phyloP scores from a whole-genome alignment of 495 filamentous ascomycete species.

The Podospora tetraspora region DNA sequence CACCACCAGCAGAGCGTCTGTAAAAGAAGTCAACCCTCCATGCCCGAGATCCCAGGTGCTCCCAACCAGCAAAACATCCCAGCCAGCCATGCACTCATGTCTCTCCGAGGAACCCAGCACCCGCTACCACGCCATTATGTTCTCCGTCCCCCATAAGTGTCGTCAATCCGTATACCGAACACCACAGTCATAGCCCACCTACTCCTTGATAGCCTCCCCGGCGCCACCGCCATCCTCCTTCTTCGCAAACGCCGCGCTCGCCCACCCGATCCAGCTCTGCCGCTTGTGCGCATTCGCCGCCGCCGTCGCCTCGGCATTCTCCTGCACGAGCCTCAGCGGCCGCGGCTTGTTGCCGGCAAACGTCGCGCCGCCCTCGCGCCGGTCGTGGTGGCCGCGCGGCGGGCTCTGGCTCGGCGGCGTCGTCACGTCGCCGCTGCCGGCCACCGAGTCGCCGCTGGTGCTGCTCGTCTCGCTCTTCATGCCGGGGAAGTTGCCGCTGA shows the following conservation, averaged over 20 bases:
- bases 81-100: neutral
- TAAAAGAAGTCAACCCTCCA: neutral
- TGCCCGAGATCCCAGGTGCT: neutral
- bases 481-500: slow-evolving; percentile 51
- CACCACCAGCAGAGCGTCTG: neutral
- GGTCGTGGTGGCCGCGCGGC: slow-evolving; percentile 40
- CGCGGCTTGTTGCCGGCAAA: slow-evolving; percentile 70
- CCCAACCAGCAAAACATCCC: neutral
- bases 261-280: slow-evolving; percentile 55
- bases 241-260: slow-evolving; percentile 36
- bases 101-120: neutral
- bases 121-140: neutral
- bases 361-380: slow-evolving; percentile 58
- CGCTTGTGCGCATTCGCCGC: slow-evolving; percentile 42
- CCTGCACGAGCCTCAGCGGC: slow-evolving; percentile 81
- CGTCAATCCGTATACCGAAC: neutral
- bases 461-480: slow-evolving; percentile 57
- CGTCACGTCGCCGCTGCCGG: slow-evolving; percentile 46
- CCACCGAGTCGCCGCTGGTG: slow-evolving; percentile 54
- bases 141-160: neutral
- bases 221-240: slow-evolving; percentile 26
- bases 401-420: slow-evolving; percentile 53
- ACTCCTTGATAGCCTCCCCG: slow-evolving; percentile 26
- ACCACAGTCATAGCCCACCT: neutral
- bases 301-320: slow-evolving; percentile 36